phyloP scores from a whole-genome alignment of 768 basidiomycete species.

The Boletus reticuloceps region DNA sequence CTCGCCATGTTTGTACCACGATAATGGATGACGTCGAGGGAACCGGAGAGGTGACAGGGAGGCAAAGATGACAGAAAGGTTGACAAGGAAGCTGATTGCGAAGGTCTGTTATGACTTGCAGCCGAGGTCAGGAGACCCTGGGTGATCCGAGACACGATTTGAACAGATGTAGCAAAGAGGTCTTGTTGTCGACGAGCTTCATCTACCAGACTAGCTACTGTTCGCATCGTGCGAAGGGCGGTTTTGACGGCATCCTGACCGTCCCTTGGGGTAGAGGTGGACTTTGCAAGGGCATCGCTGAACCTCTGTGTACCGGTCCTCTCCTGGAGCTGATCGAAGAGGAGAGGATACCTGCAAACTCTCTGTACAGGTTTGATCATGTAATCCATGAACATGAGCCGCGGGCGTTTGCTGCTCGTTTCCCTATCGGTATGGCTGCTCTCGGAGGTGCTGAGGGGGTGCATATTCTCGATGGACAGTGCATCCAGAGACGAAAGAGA shows the following conservation, averaged over 20 bases:
- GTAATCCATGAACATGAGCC: slow-evolving; percentile 76
- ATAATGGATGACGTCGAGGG: slow-evolving; percentile 84
- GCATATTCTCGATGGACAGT: slow-evolving; percentile 32
- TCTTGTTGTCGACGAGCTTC: slow-evolving; percentile 73
- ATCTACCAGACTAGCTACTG: slow-evolving; percentile 75
- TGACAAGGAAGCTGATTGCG: slow-evolving; percentile 41
- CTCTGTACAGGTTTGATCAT: slow-evolving; percentile 97
- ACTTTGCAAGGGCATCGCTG: not conserved
- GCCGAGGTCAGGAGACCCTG: slow-evolving; percentile 32
- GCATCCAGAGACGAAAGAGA: slow-evolving; percentile 54
- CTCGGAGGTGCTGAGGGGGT: slow-evolving; percentile 27
- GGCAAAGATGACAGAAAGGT: slow-evolving; percentile 76
- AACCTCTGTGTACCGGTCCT: slow-evolving; percentile 2
- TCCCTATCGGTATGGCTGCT: slow-evolving; percentile 30
- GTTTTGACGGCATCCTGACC: slow-evolving; percentile 27
- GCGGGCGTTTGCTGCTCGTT: slow-evolving; percentile 31
- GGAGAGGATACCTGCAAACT: slow-evolving; percentile 91
- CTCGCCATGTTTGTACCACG: slow-evolving; percentile 42
- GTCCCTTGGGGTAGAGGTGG: not conserved
- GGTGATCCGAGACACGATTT: slow-evolving; percentile 66
- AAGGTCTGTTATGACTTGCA: slow-evolving; percentile 28
- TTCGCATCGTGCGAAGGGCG: slow-evolving; percentile 70
- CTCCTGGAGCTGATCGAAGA: slow-evolving; percentile 68
- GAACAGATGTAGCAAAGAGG: slow-evolving; percentile 58
- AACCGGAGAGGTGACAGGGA: slow-evolving; percentile 75